Conservation (phyloP, 495 filamentous ascomycete species). For the Paragyromitra xinjiangensis region DNA sequence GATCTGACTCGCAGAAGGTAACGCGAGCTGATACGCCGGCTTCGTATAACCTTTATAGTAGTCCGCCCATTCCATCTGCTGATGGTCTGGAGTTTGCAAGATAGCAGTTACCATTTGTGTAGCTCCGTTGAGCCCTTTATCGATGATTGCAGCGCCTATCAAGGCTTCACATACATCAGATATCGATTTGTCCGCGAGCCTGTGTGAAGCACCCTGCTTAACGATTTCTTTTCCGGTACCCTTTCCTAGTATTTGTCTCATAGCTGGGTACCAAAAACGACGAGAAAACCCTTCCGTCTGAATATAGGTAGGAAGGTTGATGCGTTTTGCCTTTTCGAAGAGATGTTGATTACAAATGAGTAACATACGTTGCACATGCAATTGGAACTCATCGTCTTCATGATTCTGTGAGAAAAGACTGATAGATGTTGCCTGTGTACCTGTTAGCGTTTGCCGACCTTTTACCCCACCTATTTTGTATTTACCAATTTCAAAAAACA, state of each 20-base stretch:
- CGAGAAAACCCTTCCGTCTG: conserved; percentile 83
- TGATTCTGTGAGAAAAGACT: conserved; percentile 78
- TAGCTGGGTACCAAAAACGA: conserved; percentile 57
- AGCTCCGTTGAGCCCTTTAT: conserved; percentile 76
- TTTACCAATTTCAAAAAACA: conserved; percentile 85
- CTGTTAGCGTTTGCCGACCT: conserved; percentile 13
- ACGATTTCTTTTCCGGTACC: conserved; percentile 65
- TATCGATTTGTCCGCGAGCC: conserved; percentile 85
- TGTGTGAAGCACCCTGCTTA: conserved; percentile 66
- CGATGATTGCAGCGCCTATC: conserved; percentile 85
- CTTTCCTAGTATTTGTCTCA: conserved; percentile 68
- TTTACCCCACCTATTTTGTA: neutral
- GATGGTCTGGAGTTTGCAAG: conserved; percentile 73
- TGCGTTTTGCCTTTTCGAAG: conserved; percentile 74
- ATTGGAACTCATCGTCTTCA: conserved; percentile 82
- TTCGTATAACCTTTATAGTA: conserved; percentile 76
- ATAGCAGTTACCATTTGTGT: conserved; percentile 82
- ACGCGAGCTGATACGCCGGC: conserved; percentile 74
- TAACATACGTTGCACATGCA: conserved; percentile 89
- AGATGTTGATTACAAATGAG: conserved; percentile 93
- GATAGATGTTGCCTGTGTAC: conserved; percentile 75
- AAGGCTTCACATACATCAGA: conserved; percentile 97
- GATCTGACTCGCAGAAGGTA: conserved; percentile 68
- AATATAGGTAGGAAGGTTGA: conserved; percentile 78
- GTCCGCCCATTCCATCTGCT: conserved; percentile 71